Evolutionary conservation across 2,329 filamentous ascomycete genomes (phyloP), one percentile per base, ranked within the genome.

Genomic region (Mycosphaerella sp.): DNA sequence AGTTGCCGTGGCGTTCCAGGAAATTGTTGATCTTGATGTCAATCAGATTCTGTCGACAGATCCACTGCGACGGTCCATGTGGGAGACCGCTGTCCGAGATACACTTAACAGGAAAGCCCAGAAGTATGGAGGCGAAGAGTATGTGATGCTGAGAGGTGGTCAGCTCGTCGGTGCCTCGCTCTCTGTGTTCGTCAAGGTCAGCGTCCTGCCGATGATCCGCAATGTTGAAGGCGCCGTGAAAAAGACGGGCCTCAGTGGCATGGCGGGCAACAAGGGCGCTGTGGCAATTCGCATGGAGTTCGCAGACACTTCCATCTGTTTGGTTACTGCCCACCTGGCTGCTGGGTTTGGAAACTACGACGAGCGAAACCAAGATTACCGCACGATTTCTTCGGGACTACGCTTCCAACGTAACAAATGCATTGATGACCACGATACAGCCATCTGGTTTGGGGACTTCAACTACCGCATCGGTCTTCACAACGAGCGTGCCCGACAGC

Each of bases 41-140:
- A 92, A 97, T 69, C 93, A 98, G 67, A 97, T 98, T 66, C 96
- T 98, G 90, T 95, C 95, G 61, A 97, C 91, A 56, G 92, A 98
- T 68, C 93, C 93, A 1, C 83, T 84, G 2, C 81, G 88, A 51
- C 88, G 92, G 61, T 84, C 89, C 59, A 75, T 85, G 17, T 98
- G 93, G 93, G 93, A 98, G 69, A 74, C 79, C 50, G 85, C 87
- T 3, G 90, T 97, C 23, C 85, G 85, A 60, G 77, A 76, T 44
- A 89, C 85, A 11, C 73, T 98, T 39, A 96, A 97, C 64, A 72
- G 74, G 9, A 81, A 86, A 59, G 84, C 89, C 14, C 78, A 80
- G 40, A 76, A 76, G 54, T 75, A 80, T 21, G 83, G 83, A 0
- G 81, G 82, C 4, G 85, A 91, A 52, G 86, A 85, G 57, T 98